phyloP scores from a whole-genome alignment of 345 rosid species.

The Atalantia buxifolia region DNA sequence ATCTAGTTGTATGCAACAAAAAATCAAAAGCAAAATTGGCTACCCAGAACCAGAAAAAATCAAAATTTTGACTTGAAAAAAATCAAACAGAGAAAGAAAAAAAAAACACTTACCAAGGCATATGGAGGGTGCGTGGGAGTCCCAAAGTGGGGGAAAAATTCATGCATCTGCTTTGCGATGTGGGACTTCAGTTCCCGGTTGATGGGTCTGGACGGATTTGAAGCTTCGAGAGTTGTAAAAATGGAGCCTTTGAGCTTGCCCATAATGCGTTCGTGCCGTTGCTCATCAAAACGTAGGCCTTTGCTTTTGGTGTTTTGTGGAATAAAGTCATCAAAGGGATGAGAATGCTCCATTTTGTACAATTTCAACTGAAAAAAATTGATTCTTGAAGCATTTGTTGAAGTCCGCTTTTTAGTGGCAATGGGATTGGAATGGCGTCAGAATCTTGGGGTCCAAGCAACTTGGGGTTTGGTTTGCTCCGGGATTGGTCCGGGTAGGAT shows the following conservation, averaged over 20 bases:
- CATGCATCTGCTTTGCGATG: slow-evolving; percentile 9
- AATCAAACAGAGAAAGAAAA: background rate
- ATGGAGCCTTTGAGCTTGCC: slow-evolving; percentile 20
- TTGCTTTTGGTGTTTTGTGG: background rate
- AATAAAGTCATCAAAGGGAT: background rate
- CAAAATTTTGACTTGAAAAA: background rate
- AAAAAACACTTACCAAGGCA: slow-evolving; percentile 14
- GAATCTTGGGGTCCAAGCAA: background rate
- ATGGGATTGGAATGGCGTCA: too few relatives aligned
- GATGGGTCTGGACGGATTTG: slow-evolving; percentile 1
- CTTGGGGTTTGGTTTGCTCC: too few relatives aligned
- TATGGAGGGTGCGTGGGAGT: slow-evolving; percentile 30
- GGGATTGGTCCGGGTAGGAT: too few relatives aligned
- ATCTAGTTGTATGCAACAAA: background rate
- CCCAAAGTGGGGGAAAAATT: slow-evolving; percentile 6
- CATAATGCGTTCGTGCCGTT: background rate
- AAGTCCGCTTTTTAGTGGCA: background rate
- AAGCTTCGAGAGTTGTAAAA: slow-evolving; percentile 1
- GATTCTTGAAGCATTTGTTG: background rate
- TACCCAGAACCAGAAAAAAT: background rate
- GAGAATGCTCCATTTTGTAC: background rate
- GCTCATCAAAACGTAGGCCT: background rate
- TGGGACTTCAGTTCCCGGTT: background rate
- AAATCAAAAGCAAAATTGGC: background rate
- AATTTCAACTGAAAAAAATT: background rate